phyloP scores from a whole-genome alignment of 106 monocot genomes.

The Dendrobium officinale region DNA sequence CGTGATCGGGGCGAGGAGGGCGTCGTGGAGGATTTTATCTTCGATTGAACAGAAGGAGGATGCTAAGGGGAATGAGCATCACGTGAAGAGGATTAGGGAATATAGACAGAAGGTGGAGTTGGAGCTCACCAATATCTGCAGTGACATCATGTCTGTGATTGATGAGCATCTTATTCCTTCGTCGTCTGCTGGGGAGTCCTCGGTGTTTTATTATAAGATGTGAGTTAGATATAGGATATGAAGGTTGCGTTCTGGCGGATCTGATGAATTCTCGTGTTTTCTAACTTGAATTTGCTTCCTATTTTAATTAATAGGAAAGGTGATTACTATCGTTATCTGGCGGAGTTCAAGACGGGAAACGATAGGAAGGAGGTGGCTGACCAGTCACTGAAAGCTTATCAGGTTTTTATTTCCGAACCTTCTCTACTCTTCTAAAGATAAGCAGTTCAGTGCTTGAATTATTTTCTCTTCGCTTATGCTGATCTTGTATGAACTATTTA shows the following conservation, averaged over 20 bases:
- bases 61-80: conserved; percentile 50
- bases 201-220: conserved; percentile 44
- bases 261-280: neutral
- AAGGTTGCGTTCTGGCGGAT: neutral
- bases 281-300: neutral
- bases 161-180: conserved; percentile 43
- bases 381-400: conserved; percentile 16
- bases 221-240: conserved; percentile 11
- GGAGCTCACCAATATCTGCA: conserved; percentile 39
- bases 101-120: conserved; percentile 62
- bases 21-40: conserved; percentile 60
- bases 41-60: conserved; percentile 84
- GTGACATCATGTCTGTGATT: conserved; percentile 29
- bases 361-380: conserved; percentile 22
- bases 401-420: neutral
- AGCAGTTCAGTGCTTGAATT: too few species aligned
- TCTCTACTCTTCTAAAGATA: neutral
- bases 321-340: conserved; percentile 21
- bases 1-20: conserved; percentile 58
- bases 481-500: too few species aligned
- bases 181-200: conserved; percentile 22
- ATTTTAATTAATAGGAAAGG: conserved; percentile 12
- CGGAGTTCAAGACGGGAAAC: conserved; percentile 20
- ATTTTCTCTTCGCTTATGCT: too few species aligned
- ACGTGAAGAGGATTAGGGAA: conserved; percentile 41